A percentile compares a stretch with the other conserved stretches of the same genome.
phyloP scores from a whole-genome alignment of 1,139 yeast genomes.

The Pneumocystis oryctolagi region DNA sequence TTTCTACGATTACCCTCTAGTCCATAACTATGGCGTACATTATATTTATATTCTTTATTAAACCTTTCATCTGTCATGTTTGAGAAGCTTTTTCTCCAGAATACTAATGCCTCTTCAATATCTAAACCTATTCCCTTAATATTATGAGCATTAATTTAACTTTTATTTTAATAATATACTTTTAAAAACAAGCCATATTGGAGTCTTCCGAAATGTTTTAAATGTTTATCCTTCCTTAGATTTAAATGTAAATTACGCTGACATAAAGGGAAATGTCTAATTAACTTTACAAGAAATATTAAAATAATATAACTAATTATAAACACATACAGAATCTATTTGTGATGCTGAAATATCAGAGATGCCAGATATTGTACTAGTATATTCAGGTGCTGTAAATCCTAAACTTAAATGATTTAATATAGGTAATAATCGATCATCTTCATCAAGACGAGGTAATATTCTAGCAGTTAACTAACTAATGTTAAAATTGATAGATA shows the following conservation, averaged over 20 bases:
- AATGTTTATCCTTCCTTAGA: constrained; percentile 48
- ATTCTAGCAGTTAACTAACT: constrained; percentile 50
- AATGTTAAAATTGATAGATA: neutral
- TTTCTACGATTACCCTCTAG: constrained; percentile 78
- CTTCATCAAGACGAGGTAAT: constrained; percentile 78
- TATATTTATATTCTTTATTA: constrained; percentile 75
- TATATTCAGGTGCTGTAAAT: constrained; percentile 27
- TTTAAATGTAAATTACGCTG: constrained; percentile 54
- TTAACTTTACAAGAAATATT: constrained; percentile 20
- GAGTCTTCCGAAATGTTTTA: constrained; percentile 69
- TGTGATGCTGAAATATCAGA: constrained; percentile 49
- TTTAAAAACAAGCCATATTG: constrained; percentile 74
- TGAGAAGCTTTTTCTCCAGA: constrained; percentile 69
- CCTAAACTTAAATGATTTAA: constrained; percentile 65
- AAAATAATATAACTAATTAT: neutral
- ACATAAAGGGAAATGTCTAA: constrained; percentile 70
- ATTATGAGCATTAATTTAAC: neutral
- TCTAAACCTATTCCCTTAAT: constrained; percentile 58
- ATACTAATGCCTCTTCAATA: constrained; percentile 74
- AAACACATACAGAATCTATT: constrained; percentile 30
- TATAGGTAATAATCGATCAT: constrained; percentile 73
- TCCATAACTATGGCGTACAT: constrained; percentile 78
- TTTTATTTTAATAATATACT: neutral
- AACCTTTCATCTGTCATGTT: constrained; percentile 57
- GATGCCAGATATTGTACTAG: constrained; percentile 10